Percentiles rank a stretch among this genome's conserved stretches.
phyloP scores from a whole-genome alignment of 208 protist genomes.

The Naegleria gruberi region DNA sequence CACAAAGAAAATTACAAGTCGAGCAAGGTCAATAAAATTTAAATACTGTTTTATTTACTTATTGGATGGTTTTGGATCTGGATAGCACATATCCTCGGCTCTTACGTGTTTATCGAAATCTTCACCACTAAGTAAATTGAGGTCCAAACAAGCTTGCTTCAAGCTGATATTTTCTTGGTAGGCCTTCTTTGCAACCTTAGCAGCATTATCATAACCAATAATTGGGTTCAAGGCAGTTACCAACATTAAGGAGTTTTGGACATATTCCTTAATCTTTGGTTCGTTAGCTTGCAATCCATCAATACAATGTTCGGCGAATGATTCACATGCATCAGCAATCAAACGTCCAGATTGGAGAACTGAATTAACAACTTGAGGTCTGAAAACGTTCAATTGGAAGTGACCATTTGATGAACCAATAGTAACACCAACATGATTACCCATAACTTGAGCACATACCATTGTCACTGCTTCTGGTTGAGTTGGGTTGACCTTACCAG shows the following conservation, averaged over 20 bases:
- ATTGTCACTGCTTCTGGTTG: slow-evolving; percentile 82
- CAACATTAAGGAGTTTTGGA: slow-evolving; percentile 69
- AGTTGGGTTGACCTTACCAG: slow-evolving; percentile 81
- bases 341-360: slow-evolving; percentile 60
- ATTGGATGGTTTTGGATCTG: background rate
- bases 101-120: slow-evolving; percentile 22
- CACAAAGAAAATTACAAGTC: background rate
- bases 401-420: slow-evolving; percentile 65
- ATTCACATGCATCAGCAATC: slow-evolving; percentile 54
- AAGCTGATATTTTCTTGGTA: background rate
- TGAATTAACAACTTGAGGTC: slow-evolving; percentile 69
- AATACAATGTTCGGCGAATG: slow-evolving; percentile 62
- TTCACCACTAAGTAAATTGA: background rate
- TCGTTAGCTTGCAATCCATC: slow-evolving; percentile 62
- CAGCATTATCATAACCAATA: slow-evolving; percentile 76
- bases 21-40: too few relatives aligned
- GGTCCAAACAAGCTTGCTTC: background rate
- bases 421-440: slow-evolving; percentile 66
- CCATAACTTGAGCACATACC: slow-evolving; percentile 75
- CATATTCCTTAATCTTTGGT: slow-evolving; percentile 46
- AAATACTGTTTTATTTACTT: too few relatives aligned
- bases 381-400: slow-evolving; percentile 84
- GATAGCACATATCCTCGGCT: slow-evolving; percentile 12
- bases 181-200: slow-evolving; percentile 56
- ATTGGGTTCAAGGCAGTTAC: slow-evolving; percentile 79